phyloP scores from a whole-genome alignment of 306 rosid genomes.

The Citrullus mucosospermus region DNA sequence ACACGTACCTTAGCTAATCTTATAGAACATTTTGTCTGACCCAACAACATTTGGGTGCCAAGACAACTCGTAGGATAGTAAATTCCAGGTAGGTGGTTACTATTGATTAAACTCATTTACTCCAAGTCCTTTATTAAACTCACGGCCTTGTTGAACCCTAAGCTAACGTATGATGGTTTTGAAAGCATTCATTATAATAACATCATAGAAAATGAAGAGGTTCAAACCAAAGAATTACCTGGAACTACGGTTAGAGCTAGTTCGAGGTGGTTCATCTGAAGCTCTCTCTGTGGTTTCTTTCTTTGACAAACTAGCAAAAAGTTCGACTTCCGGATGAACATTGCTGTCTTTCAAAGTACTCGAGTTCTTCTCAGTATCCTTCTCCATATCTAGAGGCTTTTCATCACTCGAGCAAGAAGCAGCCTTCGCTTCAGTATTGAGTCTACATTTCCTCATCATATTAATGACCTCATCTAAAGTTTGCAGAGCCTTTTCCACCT shows the following conservation, averaged over 20 bases:
- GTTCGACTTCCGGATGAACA: constrained; percentile 11
- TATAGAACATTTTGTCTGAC: too few species aligned
- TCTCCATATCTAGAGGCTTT: constrained; percentile 17
- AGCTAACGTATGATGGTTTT: too few species aligned
- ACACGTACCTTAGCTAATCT: too few species aligned
- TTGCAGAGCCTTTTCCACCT: constrained; percentile 62
- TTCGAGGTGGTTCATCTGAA: constrained; percentile 17
- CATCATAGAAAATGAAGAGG: not conserved
- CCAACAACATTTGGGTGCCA: too few species aligned
- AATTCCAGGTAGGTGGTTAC: too few species aligned
- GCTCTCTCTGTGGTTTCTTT: constrained; percentile 14
- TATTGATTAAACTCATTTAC: too few species aligned
- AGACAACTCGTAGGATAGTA: too few species aligned
- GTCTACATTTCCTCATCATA: constrained; percentile 28
- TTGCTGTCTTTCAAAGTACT: constrained; percentile 19
- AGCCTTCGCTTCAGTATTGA: constrained; percentile 17
- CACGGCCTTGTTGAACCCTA: too few species aligned
- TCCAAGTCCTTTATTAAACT: too few species aligned
- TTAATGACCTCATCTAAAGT: constrained; percentile 66
- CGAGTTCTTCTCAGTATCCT: constrained; percentile 12
- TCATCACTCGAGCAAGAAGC: constrained; percentile 21
- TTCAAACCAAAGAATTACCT: constrained; percentile 24
- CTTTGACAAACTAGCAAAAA: constrained; percentile 8
- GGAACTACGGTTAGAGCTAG: constrained; percentile 22
- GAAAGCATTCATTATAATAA: not conserved